These are phyloP conservation scores for Sporothrix humicola DNA, from an alignment of 2,329 filamentous ascomycete genomes.

Conservation along the genomic window DNA sequence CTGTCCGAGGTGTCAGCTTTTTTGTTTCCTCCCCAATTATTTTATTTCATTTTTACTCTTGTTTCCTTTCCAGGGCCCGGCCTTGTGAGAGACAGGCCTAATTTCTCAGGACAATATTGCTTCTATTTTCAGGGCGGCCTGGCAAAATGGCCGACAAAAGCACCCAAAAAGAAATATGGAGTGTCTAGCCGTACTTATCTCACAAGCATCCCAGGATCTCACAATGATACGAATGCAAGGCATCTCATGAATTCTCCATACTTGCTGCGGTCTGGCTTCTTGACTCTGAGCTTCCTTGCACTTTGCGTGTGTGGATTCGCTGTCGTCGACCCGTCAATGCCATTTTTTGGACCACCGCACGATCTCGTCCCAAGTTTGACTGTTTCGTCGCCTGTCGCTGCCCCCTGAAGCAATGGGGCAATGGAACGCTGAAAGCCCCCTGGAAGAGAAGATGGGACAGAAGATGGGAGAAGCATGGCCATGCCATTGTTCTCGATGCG, in stretches of 20 bases:
- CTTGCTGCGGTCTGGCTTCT: not conserved
- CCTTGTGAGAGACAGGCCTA: conserved; percentile 2
- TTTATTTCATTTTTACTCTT: conserved; percentile 9
- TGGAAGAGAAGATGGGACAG: not conserved
- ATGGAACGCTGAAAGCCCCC: conserved; percentile 10
- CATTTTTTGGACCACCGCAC: conserved; percentile 14
- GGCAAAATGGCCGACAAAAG: not conserved
- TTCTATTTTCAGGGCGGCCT: conserved; percentile 15
- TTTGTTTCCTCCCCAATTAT: conserved; percentile 3
- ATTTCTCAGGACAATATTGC: not conserved
- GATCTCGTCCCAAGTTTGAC: conserved; percentile 33
- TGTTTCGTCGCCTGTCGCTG: conserved; percentile 30
- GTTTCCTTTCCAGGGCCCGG: not conserved
- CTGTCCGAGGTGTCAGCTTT: conserved; percentile 10
- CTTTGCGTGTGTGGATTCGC: not conserved
- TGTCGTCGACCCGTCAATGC: conserved; percentile 23
- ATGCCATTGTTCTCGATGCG: conserved; percentile 4
- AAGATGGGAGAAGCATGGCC: not conserved
- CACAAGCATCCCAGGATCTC: too few relatives aligned
- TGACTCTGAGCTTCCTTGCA: not conserved
- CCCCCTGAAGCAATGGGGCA: conserved; percentile 25
- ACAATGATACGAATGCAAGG: too few relatives aligned
- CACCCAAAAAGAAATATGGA: too few relatives aligned
- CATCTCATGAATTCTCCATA: too few relatives aligned
- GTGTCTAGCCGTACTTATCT: too few relatives aligned